Evolutionary conservation across 768 basidiomycete species (phyloP).

Genomic region (Porphyrellus cyaneotinctus): DNA sequence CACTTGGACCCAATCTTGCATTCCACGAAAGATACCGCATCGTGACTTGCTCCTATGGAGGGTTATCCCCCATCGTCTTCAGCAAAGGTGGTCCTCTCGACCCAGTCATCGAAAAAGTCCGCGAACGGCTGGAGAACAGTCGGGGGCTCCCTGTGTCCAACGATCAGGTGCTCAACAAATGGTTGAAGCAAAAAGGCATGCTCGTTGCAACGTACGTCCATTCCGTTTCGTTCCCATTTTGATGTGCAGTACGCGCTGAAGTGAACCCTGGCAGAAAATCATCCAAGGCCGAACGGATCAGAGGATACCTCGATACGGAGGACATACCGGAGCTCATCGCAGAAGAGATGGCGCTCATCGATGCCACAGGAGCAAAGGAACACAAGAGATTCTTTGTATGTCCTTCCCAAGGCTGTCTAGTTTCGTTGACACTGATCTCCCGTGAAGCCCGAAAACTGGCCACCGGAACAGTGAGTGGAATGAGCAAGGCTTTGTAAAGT

Average conservation of each 20-base stretch:
- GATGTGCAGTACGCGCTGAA: neutral
- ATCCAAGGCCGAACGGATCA: conserved; percentile 30
- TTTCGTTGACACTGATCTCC: neutral
- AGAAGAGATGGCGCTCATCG: neutral
- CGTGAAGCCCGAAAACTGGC: neutral
- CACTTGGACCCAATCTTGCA: neutral
- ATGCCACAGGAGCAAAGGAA: neutral
- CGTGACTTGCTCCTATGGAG: neutral
- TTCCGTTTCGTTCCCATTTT: neutral
- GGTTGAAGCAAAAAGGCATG: conserved; percentile 13
- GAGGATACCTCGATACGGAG: conserved; percentile 30
- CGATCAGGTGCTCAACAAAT: conserved; percentile 11
- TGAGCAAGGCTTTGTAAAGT: too few relatives aligned
- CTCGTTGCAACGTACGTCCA: neutral
- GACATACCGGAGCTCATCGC: neutral
- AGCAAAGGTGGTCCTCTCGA: neutral
- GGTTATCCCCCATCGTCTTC: neutral
- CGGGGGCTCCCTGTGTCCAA: neutral
- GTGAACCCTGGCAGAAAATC: conserved; percentile 26
- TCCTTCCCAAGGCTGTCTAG: neutral
- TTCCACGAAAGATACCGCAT: neutral
- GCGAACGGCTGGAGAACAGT: neutral
- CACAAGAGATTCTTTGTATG: neutral
- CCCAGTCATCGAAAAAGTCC: neutral
- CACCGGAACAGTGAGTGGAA: neutral